Evolutionary conservation across 2,329 filamentous ascomycete species (phyloP).

Genomic region (Apiospora saccharicola): DNA sequence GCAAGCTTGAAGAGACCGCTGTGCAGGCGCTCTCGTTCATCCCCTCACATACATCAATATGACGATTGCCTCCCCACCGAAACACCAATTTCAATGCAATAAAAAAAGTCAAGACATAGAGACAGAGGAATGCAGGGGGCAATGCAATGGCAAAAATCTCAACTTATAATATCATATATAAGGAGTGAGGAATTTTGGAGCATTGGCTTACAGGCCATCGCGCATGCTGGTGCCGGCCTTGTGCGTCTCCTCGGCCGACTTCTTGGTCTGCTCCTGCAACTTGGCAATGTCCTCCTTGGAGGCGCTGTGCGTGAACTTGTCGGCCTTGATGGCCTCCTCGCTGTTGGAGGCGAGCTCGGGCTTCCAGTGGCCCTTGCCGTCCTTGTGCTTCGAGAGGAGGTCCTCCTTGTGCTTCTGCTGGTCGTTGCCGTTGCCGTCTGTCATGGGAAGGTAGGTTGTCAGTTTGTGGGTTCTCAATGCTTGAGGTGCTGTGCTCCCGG

Average conservation of each 20-base stretch:
- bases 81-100: background rate
- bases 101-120: background rate
- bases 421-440: constrained; percentile 21
- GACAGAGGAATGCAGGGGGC: background rate
- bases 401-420: constrained; percentile 66
- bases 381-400: constrained; percentile 70
- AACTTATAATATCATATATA: background rate
- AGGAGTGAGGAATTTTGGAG: background rate
- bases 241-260: constrained; percentile 54
- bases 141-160: background rate
- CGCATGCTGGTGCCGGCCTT: constrained; percentile 38
- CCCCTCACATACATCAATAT: background rate
- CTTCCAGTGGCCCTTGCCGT: constrained; percentile 78
- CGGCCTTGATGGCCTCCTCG: constrained; percentile 79
- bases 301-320: constrained; percentile 52
- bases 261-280: constrained; percentile 68
- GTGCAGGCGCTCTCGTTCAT: background rate
- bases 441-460: background rate
- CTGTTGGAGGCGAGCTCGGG: constrained; percentile 78
- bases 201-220: constrained; percentile 21
- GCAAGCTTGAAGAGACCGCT: background rate
- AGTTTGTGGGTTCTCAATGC: background rate
- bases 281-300: constrained; percentile 52
- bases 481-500: background rate
- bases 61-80: background rate